Conservation (phyloP, 768 basidiomycete species). For the Russula vinacea region DNA sequence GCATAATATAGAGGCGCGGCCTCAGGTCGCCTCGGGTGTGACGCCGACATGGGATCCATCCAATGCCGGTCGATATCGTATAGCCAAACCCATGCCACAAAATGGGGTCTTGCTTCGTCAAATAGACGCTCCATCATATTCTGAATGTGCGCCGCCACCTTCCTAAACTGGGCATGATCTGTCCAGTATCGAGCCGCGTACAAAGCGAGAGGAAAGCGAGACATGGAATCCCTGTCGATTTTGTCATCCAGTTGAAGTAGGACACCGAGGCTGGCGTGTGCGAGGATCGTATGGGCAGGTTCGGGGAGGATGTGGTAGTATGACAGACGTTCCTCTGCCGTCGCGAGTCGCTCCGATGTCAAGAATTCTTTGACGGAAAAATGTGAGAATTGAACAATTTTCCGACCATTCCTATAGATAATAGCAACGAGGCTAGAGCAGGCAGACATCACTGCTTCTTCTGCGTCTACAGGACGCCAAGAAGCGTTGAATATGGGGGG, state of each 20-base stretch:
- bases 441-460: conserved; percentile 10
- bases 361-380: conserved; percentile 27
- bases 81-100: conserved; percentile 12
- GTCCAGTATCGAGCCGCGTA: conserved; percentile 20
- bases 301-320: conserved; percentile 10
- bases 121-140: conserved; percentile 1
- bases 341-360: conserved; percentile 6
- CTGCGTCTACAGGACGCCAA: conserved; percentile 10
- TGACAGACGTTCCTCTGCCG: background rate
- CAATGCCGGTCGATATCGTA: conserved; percentile 11
- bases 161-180: conserved; percentile 2
- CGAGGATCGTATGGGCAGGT: conserved; percentile 9
- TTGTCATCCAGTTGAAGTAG: conserved; percentile 11
- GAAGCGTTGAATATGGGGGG: background rate
- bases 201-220: background rate
- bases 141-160: background rate
- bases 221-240: background rate
- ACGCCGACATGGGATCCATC: background rate
- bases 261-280: conserved; percentile 1
- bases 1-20: conserved; percentile 13
- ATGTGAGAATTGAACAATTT: conserved; percentile 18
- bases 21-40: background rate
- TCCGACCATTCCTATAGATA: background rate
- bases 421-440: conserved; percentile 10
- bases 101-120: background rate